Conservation (phyloP, 805 yeast species). For the Kodamaea restingae region DNA sequence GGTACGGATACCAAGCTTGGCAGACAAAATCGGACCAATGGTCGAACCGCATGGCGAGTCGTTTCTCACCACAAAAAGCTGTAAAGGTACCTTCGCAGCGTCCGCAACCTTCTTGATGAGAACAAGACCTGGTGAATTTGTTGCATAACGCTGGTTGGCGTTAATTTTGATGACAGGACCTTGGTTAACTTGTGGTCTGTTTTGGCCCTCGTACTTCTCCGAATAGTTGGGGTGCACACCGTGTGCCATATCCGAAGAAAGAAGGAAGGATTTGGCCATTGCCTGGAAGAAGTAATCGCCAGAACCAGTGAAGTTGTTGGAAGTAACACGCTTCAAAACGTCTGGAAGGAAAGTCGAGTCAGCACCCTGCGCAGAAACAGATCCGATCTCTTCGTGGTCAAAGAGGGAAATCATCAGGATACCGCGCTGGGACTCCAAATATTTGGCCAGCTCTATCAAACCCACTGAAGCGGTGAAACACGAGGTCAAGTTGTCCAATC, state of each 20-base stretch:
- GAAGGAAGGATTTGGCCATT: constrained; percentile 73
- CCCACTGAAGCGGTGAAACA: constrained; percentile 79
- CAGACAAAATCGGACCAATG: constrained; percentile 89
- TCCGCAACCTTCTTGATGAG: constrained; percentile 70
- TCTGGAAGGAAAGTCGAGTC: constrained; percentile 87
- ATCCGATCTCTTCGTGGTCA: constrained; percentile 96
- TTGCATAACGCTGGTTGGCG: constrained; percentile 93
- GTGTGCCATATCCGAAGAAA: constrained; percentile 96
- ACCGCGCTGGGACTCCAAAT: constrained; percentile 47
- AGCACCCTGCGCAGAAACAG: constrained; percentile 94
- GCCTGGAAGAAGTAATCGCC: constrained; percentile 44
- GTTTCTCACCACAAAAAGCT: constrained; percentile 87
- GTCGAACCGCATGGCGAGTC: constrained; percentile 96
- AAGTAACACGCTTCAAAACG: constrained; percentile 63
- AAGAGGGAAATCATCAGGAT: constrained; percentile 76
- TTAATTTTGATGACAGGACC: constrained; percentile 94
- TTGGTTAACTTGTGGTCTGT: constrained; percentile 74
- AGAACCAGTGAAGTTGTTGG: constrained; percentile 18
- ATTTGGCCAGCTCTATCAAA: constrained; percentile 49
- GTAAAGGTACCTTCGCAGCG: constrained; percentile 70
- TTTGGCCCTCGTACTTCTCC: constrained; percentile 68
- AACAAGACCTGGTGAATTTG: constrained; percentile 87
- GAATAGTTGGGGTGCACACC: constrained; percentile 93
- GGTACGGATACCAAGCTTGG: constrained; percentile 82
- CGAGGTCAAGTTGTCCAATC: constrained; percentile 86